Conservation (phyloP, 768 basidiomycete species). For the Mycena haematopus region DNA sequence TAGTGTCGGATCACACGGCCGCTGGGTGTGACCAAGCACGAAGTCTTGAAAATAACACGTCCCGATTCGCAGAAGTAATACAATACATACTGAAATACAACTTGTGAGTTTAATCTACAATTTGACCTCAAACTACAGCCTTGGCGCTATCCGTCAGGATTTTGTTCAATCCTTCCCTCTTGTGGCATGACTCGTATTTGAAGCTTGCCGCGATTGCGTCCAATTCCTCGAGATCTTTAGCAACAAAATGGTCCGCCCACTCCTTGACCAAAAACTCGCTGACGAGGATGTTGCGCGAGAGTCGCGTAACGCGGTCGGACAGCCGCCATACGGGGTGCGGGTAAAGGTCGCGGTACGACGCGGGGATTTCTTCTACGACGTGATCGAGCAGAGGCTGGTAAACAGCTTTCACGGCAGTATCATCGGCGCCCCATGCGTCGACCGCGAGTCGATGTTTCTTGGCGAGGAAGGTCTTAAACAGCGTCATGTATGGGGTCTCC, state of each 20-base stretch:
- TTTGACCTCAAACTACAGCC: slow-evolving; percentile 7
- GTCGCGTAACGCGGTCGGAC: slow-evolving; percentile 56
- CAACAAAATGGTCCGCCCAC: slow-evolving; percentile 74
- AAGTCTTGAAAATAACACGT: too few species aligned
- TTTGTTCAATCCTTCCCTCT: slow-evolving; percentile 69
- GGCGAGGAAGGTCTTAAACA: slow-evolving; percentile 70
- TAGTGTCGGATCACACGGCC: too few species aligned
- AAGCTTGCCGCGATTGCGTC: slow-evolving; percentile 82
- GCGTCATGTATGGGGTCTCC: slow-evolving; percentile 73
- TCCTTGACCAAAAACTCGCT: slow-evolving; percentile 75
- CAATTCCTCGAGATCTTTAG: slow-evolving; percentile 63
- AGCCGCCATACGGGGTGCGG: slow-evolving; percentile 71
- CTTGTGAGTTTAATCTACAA: too few species aligned
- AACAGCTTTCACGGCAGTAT: slow-evolving; percentile 55
- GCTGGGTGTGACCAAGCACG: too few species aligned
- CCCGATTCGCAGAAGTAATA: too few species aligned
- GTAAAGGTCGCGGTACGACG: slow-evolving; percentile 60
- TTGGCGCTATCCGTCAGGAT: slow-evolving; percentile 53
- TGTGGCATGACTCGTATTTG: slow-evolving; percentile 70
- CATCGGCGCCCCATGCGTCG: slow-evolving; percentile 82
- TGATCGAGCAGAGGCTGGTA: slow-evolving; percentile 74
- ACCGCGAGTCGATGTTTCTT: slow-evolving; percentile 81
- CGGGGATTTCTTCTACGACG: slow-evolving; percentile 60
- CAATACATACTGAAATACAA: too few species aligned
- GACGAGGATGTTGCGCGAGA: slow-evolving; percentile 72